Percentiles rank a stretch among this genome's conserved stretches.
Conservation (phyloP, 176 grass and related monocot species). For the Eragrostis nindensis region DNA sequence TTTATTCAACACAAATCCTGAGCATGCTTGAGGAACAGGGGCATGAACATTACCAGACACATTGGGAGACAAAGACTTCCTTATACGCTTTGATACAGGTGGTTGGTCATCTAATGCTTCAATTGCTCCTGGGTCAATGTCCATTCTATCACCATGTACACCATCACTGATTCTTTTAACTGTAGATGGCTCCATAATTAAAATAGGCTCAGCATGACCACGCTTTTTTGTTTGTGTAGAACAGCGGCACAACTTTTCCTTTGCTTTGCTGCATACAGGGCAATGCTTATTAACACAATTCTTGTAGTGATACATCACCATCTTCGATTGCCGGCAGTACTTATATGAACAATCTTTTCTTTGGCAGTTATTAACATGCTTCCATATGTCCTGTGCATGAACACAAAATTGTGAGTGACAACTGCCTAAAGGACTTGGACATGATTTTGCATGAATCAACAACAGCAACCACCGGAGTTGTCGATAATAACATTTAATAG, state of each 20-base stretch:
- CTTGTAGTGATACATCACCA: slow-evolving; percentile 52
- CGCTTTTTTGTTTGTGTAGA: slow-evolving; percentile 46
- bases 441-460: slow-evolving; percentile 68
- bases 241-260: slow-evolving; percentile 37
- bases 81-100: slow-evolving; percentile 59
- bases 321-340: slow-evolving; percentile 60
- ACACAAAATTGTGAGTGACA: slow-evolving; percentile 57
- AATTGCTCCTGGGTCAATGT: slow-evolving; percentile 46
- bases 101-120: slow-evolving; percentile 63
- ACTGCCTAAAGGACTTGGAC: slow-evolving; percentile 44
- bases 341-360: slow-evolving; percentile 50
- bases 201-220: slow-evolving; percentile 19
- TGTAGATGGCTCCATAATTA: slow-evolving; percentile 25
- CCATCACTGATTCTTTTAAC: slow-evolving; percentile 36
- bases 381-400: slow-evolving; percentile 46
- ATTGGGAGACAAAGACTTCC: slow-evolving; percentile 37
- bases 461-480: slow-evolving; percentile 55
- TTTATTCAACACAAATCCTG: slow-evolving; percentile 46
- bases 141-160: slow-evolving; percentile 50
- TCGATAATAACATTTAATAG: slow-evolving; percentile 10
- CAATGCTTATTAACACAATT: slow-evolving; percentile 56
- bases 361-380: slow-evolving; percentile 60
- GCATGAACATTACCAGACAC: slow-evolving; percentile 39
- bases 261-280: slow-evolving; percentile 60
- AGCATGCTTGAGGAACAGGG: slow-evolving; percentile 39